A percentile compares a stretch with the other conserved stretches of the same genome.
These are phyloP conservation scores for Thelonectria rubi DNA, from an alignment of 2,329 filamentous ascomycete genomes.

Conservation along the genomic window DNA sequence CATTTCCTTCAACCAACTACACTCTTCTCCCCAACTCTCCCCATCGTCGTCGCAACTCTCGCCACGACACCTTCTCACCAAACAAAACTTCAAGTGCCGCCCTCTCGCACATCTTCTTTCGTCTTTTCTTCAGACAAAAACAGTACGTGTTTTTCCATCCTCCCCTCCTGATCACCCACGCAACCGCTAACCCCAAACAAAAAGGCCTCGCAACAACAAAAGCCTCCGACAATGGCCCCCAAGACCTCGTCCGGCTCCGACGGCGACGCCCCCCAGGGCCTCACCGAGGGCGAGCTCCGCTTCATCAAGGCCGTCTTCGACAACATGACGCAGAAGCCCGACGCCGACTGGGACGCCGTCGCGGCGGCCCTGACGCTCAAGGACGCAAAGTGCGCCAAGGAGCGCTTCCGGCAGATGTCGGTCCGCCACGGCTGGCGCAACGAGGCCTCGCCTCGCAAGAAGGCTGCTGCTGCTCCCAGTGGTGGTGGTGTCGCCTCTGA, in stretches of 20 bases:
- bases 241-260: constrained; percentile 38
- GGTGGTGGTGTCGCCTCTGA: constrained; percentile 18
- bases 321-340: constrained; percentile 52
- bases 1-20: background rate
- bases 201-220: no score
- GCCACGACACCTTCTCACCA: background rate
- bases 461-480: constrained; percentile 27
- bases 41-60: background rate
- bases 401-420: constrained; percentile 53
- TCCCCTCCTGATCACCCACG: background rate
- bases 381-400: constrained; percentile 53
- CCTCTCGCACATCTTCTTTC: background rate
- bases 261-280: constrained; percentile 32
- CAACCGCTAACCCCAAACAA: background rate
- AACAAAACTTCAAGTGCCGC: background rate
- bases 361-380: constrained; percentile 50
- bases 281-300: constrained; percentile 49
- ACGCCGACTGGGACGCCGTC: constrained; percentile 53
- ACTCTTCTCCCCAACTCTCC: background rate
- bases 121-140: background rate
- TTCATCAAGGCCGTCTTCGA: constrained; percentile 55
- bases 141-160: constrained; percentile 12
- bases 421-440: constrained; percentile 53
- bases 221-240: constrained; percentile 47
- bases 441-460: constrained; percentile 43